Evolutionary conservation across 2,329 filamentous ascomycete species (phyloP).

Genomic region (Penicillium frequentans): DNA sequence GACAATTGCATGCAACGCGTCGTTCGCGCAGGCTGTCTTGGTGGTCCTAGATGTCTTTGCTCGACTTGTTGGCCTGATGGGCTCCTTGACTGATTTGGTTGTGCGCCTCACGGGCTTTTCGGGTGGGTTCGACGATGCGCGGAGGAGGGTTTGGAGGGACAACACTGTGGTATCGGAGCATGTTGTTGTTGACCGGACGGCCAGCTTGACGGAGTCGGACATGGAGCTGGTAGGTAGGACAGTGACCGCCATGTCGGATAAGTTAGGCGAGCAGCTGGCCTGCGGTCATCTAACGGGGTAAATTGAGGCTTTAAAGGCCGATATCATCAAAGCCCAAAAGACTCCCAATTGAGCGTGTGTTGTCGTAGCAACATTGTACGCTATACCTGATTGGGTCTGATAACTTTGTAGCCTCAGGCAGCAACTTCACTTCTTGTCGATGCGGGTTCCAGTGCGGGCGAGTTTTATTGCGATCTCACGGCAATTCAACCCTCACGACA

Average conservation of each 20-base stretch:
- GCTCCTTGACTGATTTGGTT: constrained; percentile 26
- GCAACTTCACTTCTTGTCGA: constrained; percentile 1
- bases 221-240: constrained; percentile 31
- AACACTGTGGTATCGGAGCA: constrained; percentile 50
- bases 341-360: constrained; percentile 23
- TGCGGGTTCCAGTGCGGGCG: not conserved
- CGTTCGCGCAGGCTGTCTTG: constrained; percentile 27
- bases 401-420: constrained; percentile 17
- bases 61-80: constrained; percentile 20
- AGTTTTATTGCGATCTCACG: constrained; percentile 1
- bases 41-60: constrained; percentile 25
- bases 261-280: constrained; percentile 14
- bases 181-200: constrained; percentile 54
- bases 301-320: constrained; percentile 22
- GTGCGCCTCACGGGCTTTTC: constrained; percentile 25
- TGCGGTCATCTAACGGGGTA: constrained; percentile 15
- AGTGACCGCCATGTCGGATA: constrained; percentile 32
- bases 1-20: constrained; percentile 23
- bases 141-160: constrained; percentile 41
- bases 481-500: not conserved
- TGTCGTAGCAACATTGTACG: constrained; percentile 32
- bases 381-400: constrained; percentile 17
- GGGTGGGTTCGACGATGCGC: constrained; percentile 23
- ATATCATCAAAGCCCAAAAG: constrained; percentile 17
- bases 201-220: constrained; percentile 53